These are phyloP conservation scores for Penicillium sp. DNA, from an alignment of 2,329 filamentous ascomycete genomes.

Conservation along the genomic window DNA sequence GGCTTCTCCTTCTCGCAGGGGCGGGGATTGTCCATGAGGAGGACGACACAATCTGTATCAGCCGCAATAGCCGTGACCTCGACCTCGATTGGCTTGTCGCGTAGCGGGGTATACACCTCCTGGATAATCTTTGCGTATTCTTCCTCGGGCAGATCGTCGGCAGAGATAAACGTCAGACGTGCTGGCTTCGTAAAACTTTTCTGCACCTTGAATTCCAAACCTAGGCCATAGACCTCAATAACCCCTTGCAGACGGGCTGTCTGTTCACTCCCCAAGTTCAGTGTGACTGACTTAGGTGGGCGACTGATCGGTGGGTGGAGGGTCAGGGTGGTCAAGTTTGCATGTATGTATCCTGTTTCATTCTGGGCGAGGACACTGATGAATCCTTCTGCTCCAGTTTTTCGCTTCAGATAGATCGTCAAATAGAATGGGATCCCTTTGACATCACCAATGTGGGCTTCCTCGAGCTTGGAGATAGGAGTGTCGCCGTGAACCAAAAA, in stretches of 20 bases:
- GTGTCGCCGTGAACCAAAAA: slow-evolving; percentile 7
- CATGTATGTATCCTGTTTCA: slow-evolving; percentile 5
- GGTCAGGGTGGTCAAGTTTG: background rate
- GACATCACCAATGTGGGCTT: slow-evolving; percentile 5
- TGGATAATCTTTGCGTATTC: background rate
- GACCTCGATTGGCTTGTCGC: background rate
- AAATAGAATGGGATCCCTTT: slow-evolving; percentile 7
- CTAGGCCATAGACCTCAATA: slow-evolving; percentile 7
- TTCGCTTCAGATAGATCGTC: slow-evolving; percentile 4
- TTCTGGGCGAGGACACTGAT: slow-evolving; percentile 8
- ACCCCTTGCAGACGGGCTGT: slow-evolving; percentile 5
- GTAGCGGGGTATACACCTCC: background rate
- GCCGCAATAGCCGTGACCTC: slow-evolving; percentile 5
- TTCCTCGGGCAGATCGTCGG: background rate
- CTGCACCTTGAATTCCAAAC: slow-evolving; percentile 5
- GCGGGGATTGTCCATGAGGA: background rate
- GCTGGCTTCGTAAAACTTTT: background rate
- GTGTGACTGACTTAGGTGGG: background rate
- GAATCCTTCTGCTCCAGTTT: slow-evolving; percentile 1
- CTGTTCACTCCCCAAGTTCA: slow-evolving; percentile 1
- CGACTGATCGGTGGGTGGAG: background rate
- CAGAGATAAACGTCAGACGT: background rate
- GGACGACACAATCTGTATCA: slow-evolving; percentile 5
- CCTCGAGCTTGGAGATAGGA: slow-evolving; percentile 10
- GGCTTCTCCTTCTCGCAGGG: background rate